These are phyloP conservation scores for Lactifluus subvellereus DNA, from an alignment of 768 basidiomycete genomes.

Conservation along the genomic window DNA sequence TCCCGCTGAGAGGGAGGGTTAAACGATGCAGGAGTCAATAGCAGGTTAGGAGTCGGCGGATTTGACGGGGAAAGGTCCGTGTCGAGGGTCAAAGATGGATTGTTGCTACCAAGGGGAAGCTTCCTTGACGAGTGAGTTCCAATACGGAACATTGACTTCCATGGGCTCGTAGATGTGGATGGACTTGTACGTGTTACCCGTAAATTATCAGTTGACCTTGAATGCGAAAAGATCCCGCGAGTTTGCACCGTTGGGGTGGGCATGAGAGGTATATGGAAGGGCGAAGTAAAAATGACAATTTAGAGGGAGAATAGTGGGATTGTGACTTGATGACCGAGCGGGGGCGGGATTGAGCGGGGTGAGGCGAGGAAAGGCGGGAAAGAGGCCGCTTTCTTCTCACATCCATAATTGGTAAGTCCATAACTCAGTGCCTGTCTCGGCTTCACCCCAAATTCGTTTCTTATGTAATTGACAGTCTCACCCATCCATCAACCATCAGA, in stretches of 20 bases:
- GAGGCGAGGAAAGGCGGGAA: neutral
- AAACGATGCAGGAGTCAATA: slow-evolving; percentile 51
- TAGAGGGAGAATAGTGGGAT: neutral
- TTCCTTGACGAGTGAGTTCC: slow-evolving; percentile 61
- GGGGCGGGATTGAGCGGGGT: slow-evolving; percentile 1
- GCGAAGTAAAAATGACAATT: neutral
- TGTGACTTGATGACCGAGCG: neutral
- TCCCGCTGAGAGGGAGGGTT: slow-evolving; percentile 54
- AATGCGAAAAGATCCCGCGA: slow-evolving; percentile 15
- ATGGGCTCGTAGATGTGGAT: slow-evolving; percentile 33
- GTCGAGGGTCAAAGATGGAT: slow-evolving; percentile 49
- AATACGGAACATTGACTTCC: slow-evolving; percentile 75
- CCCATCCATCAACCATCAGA: neutral
- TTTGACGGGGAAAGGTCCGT: slow-evolving; percentile 37
- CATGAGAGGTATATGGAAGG: slow-evolving; percentile 12
- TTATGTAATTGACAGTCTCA: slow-evolving; percentile 5
- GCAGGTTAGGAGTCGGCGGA: slow-evolving; percentile 41
- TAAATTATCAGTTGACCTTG: slow-evolving; percentile 24
- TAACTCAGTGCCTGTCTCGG: neutral
- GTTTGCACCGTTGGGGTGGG: slow-evolving; percentile 11
- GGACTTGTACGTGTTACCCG: slow-evolving; percentile 16
- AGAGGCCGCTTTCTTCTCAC: neutral
- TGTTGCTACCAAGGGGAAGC: slow-evolving; percentile 33
- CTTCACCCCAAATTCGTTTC: neutral
- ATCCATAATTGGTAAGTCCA: slow-evolving; percentile 2